These are phyloP conservation scores for Penicillium sp. DNA, from an alignment of 2,329 filamentous ascomycete species.

Conservation along the genomic window DNA sequence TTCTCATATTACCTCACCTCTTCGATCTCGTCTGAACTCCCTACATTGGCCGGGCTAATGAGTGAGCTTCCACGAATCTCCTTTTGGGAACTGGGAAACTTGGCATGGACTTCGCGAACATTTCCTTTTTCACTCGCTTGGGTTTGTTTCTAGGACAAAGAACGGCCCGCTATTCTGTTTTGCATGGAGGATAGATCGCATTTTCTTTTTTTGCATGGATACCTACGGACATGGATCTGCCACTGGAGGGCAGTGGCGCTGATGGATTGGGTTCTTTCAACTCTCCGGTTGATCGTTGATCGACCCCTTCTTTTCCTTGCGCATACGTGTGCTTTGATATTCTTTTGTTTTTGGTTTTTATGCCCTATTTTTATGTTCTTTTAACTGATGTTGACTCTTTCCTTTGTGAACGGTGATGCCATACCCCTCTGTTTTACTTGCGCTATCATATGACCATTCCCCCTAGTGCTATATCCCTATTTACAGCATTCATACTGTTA, in stretches of 20 bases:
- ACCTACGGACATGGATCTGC: slow-evolving; percentile 19
- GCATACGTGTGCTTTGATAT: slow-evolving; percentile 11
- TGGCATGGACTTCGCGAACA: not conserved
- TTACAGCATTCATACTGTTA: slow-evolving; percentile 2
- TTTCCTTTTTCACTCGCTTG: slow-evolving; percentile 1
- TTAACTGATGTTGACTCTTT: slow-evolving; percentile 3
- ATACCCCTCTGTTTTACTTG: slow-evolving; percentile 9
- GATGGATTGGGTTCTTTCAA: slow-evolving; percentile 12
- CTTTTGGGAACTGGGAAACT: not conserved
- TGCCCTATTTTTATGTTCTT: slow-evolving; percentile 1
- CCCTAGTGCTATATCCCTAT: slow-evolving; percentile 5
- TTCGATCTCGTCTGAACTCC: not conserved
- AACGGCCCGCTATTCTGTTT: not conserved
- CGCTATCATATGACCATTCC: slow-evolving; percentile 4
- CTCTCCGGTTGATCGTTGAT: slow-evolving; percentile 15
- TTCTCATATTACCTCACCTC: not conserved
- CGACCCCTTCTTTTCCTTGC: slow-evolving; percentile 10
- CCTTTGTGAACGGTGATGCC: slow-evolving; percentile 4
- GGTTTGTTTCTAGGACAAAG: slow-evolving; percentile 4
- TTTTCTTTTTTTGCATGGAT: slow-evolving; percentile 19
- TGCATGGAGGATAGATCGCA: slow-evolving; percentile 17
- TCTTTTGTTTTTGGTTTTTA: slow-evolving; percentile 1
- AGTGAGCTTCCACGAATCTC: not conserved
- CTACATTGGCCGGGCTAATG: slow-evolving; percentile 3
- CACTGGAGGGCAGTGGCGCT: slow-evolving; percentile 22